These are phyloP conservation scores for Hura crepitans DNA, from an alignment of 441 rosid genomes.

Conservation along the genomic window DNA sequence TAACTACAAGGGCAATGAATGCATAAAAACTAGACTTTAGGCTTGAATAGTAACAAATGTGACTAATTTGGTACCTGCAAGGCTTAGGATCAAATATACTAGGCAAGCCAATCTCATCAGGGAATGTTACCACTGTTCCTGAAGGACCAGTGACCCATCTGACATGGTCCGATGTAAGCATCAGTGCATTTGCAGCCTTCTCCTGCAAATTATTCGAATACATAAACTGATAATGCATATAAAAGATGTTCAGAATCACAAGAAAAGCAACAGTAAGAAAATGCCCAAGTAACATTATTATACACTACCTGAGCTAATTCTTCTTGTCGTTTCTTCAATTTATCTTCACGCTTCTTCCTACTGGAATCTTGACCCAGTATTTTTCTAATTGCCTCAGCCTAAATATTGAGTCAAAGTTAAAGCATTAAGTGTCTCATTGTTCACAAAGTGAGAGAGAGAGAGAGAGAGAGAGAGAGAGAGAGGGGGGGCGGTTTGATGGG, in stretches of 20 bases:
- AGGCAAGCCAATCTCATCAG: slow-evolving; percentile 70
- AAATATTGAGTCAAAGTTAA: slow-evolving; percentile 23
- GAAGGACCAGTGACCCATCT: slow-evolving; percentile 65
- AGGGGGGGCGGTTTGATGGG: no score
- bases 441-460: slow-evolving; percentile 1
- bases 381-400: slow-evolving; percentile 91
- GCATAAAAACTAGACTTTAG: no score
- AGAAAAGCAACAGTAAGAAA: neutral
- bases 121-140: slow-evolving; percentile 76
- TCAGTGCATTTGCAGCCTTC: slow-evolving; percentile 60
- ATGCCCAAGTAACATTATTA: neutral
- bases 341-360: slow-evolving; percentile 86
- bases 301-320: slow-evolving; percentile 73
- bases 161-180: slow-evolving; percentile 44
- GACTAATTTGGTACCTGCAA: no score
- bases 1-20: neutral
- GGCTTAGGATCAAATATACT: slow-evolving; percentile 58
- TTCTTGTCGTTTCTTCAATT: slow-evolving; percentile 69
- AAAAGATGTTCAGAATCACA: no score
- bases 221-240: neutral
- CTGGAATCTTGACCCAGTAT: slow-evolving; percentile 92
- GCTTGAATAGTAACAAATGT: no score
- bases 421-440: neutral
- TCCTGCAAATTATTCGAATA: slow-evolving; percentile 45
- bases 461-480: slow-evolving; percentile 26